Evolutionary conservation across 192 early-diverging fungal species (phyloP), one percentile per base, ranked within the genome.

Genomic region (Spinellus fusiger): DNA sequence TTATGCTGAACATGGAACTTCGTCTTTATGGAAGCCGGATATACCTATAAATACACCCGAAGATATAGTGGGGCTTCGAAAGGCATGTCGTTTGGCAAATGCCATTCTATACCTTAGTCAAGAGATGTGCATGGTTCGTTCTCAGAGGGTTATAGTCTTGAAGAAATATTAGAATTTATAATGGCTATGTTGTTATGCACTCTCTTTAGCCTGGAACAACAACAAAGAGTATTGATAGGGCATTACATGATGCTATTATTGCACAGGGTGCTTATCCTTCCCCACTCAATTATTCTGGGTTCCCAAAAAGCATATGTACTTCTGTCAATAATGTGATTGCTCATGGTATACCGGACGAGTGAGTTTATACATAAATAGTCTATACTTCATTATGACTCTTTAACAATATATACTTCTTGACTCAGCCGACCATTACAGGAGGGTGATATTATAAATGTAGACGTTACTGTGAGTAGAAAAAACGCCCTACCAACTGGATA

Each of bases 261-360:
- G 35, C 40, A 4, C 56, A 68, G 13, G 69, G 65, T 22, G 91
- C 84, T 1, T 91, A 90, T 48, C 88, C 89, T 22, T 89, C 86
- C 25, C 89, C 89, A n/a, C 74, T 93, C 9, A 79, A 83, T 62
- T 91, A 93, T 70, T 68, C 79, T 64, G 85, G 87, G 0, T 93
- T 87, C 61, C 89, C 91, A 15, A 75, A 74, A 53, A 82, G 89
- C 6, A 69, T 89, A 4, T 93, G 91, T 69, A 93, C 89, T 16
- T 88, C 86, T 61, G 68, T 91, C 49, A 91, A 91, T 75, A 93
- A 93, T 73, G 78, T 93, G 31, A 86, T 93, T 54, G 88, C 86
- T 0, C 91, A 93, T 65, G 91, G 91, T 0, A 88, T 82, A 49
- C 86, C 86, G 10, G 84, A 86, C 48, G 8, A 62, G 27, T 44